Percentiles rank a stretch among this genome's conserved stretches.
phyloP scores from a whole-genome alignment of 192 early-diverging fungal genomes.

The Chytriomyces sp. region DNA sequence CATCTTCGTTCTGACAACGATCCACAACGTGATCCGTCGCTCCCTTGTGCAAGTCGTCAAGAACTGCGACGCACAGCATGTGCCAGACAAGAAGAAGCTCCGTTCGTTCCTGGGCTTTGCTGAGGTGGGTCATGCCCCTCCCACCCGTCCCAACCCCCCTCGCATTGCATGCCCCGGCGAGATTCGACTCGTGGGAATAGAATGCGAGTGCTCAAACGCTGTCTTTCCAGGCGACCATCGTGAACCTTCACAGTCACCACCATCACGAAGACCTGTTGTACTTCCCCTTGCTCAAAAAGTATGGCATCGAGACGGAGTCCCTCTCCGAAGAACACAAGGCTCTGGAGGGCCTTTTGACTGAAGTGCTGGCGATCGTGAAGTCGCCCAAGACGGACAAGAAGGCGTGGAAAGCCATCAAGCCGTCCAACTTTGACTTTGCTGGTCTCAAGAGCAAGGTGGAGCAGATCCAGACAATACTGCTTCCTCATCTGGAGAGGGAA shows the following conservation, averaged over 20 bases:
- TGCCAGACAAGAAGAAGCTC: background rate
- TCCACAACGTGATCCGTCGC: slow-evolving; percentile 10
- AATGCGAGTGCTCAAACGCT: too few relatives aligned
- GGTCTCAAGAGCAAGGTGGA: background rate
- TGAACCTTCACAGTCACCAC: slow-evolving; percentile 12
- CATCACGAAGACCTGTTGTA: slow-evolving; percentile 4
- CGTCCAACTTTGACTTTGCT: background rate
- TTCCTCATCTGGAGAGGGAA: slow-evolving; percentile 3
- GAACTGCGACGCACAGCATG: background rate
- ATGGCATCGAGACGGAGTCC: background rate
- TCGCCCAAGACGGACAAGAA: background rate
- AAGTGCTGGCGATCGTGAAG: background rate
- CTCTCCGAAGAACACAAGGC: background rate
- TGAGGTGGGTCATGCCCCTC: too few relatives aligned
- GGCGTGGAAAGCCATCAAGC: background rate
- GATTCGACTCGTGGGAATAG: too few relatives aligned
- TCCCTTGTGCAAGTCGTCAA: background rate
- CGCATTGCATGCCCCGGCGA: too few relatives aligned
- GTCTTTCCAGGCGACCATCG: background rate
- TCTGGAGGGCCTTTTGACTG: background rate
- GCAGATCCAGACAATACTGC: background rate
- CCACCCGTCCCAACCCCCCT: too few relatives aligned
- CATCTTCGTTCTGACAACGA: background rate
- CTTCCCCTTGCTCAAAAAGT: background rate
- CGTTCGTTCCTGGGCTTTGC: slow-evolving; percentile 2